phyloP scores from a whole-genome alignment of 2,329 filamentous ascomycete species.

The Arthrobotrys sinensis region DNA sequence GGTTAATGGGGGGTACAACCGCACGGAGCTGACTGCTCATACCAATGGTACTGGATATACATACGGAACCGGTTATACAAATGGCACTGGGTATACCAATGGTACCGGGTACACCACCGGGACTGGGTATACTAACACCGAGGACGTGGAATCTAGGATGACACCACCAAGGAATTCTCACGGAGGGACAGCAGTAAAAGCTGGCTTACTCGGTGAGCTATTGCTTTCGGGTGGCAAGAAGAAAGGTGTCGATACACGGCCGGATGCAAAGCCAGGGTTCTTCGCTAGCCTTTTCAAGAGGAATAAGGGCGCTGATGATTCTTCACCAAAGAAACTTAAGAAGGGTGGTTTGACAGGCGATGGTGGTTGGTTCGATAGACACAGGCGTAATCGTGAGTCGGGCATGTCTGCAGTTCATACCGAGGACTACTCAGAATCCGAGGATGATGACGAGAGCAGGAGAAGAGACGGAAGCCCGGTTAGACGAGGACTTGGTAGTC shows the following conservation, averaged over 20 bases:
- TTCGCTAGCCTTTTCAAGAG: conserved; percentile 52
- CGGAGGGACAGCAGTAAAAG: conserved; percentile 34
- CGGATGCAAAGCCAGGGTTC: conserved; percentile 46
- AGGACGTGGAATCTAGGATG: conserved; percentile 53
- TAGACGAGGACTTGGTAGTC: conserved; percentile 30
- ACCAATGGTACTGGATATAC: conserved; percentile 36
- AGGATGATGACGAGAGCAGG: conserved; percentile 48
- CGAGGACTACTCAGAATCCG: conserved; percentile 53
- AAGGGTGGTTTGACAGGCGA: conserved; percentile 52
- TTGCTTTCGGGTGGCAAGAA: conserved; percentile 46
- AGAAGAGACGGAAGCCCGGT: conserved; percentile 43
- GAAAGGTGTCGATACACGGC: conserved; percentile 42
- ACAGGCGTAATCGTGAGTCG: conserved; percentile 45
- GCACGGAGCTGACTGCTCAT: conserved; percentile 44
- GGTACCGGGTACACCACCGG: conserved; percentile 50
- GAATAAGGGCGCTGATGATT: conserved; percentile 35
- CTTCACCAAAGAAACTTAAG: conserved; percentile 45
- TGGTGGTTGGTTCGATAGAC: conserved; percentile 53
- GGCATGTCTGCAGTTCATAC: conserved; percentile 59
- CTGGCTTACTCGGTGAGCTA: conserved; percentile 39
- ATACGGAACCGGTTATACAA: conserved; percentile 44
- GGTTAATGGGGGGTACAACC: conserved; percentile 57
- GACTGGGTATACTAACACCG: conserved; percentile 54
- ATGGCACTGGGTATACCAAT: conserved; percentile 44
- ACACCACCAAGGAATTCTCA: conserved; percentile 42